Conservation (phyloP, 2,329 filamentous ascomycete species). For the Fusarium floridanum region DNA sequence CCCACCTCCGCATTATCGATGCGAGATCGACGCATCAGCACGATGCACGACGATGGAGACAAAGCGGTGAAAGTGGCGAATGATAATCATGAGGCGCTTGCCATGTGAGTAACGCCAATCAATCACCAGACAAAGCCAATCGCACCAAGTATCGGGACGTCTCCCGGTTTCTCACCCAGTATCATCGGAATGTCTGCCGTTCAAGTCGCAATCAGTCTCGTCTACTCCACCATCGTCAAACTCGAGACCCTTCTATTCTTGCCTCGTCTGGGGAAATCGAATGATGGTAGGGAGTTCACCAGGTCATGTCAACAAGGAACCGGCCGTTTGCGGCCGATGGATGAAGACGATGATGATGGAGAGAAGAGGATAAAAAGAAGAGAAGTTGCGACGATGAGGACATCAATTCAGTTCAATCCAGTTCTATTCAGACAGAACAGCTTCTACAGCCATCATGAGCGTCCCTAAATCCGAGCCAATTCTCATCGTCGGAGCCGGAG, state of each 20-base stretch:
- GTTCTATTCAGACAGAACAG: neutral
- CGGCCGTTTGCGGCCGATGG: neutral
- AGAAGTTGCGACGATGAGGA: neutral
- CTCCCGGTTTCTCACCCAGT: constrained; percentile 5
- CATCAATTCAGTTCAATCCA: neutral
- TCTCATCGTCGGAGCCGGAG: constrained; percentile 60
- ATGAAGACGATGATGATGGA: neutral
- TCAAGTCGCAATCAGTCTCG: neutral
- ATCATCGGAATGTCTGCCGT: neutral
- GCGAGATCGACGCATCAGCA: neutral
- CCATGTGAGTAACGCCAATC: neutral
- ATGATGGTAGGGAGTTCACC: neutral
- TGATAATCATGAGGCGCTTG: neutral
- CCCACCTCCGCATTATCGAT: neutral
- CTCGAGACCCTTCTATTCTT: neutral
- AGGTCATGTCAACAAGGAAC: neutral
- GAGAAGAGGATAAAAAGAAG: neutral
- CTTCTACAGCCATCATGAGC: constrained; percentile 25
- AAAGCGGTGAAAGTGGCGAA: neutral
- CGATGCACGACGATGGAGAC: neutral
- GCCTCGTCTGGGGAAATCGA: neutral
- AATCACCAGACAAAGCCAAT: neutral
- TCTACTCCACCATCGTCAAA: neutral
- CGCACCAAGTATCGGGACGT: neutral
- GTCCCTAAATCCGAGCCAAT: constrained; percentile 45